Base-by-base conservation (phyloP, 2,329 filamentous ascomycete genomes). In the Gyromitra esculenta region DNA sequence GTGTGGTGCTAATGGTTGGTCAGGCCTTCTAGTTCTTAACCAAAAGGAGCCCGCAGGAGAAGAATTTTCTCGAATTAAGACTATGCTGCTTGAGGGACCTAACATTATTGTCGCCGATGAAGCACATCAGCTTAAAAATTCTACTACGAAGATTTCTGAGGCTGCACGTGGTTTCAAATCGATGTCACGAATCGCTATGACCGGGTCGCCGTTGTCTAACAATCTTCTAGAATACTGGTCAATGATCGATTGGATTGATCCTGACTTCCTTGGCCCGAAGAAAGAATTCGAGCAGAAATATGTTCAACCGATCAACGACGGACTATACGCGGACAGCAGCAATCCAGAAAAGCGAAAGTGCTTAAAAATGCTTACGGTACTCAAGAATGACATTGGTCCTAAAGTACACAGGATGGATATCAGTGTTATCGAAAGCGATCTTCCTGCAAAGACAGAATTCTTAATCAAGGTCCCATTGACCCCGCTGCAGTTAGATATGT, bases 181-280 rank as follows among this genome's bases (percentile, higher is more conserved):
- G 0, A 88, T 85, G 69, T 90, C 87, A 76, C 89, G 94, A 9
- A 92, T 97, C 79, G 94, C 93, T 5, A 85, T 97, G 77, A 97
- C 94, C 0, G 94, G 94, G 0, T 95, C 94, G 0, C 94, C 94
- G 0, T 85, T 97, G 66, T 90, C 92, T 3, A 97, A 97, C 81
- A 92, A 93, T 66, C 89, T 97, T 0, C 85, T 88, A 37, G 94
- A 97, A 80, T 97, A 97, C 81, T 93, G 91, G 81, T 85, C 90
- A n/a, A 92, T 97, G 89, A 91, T 97, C 74, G 88, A 94, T 78
- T 97, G 93, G 93, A 89, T 96, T 65, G 90, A 92, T 0, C 92
- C 92, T 0, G 89, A 89, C 31, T 97, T 92, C 82, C 86, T 97
- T 1, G 93, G 93, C 0, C 86, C 88, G 2, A 83, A 87, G 8